Conservation (phyloP, 2,329 filamentous ascomycete species). For the Alternaria sp. region DNA sequence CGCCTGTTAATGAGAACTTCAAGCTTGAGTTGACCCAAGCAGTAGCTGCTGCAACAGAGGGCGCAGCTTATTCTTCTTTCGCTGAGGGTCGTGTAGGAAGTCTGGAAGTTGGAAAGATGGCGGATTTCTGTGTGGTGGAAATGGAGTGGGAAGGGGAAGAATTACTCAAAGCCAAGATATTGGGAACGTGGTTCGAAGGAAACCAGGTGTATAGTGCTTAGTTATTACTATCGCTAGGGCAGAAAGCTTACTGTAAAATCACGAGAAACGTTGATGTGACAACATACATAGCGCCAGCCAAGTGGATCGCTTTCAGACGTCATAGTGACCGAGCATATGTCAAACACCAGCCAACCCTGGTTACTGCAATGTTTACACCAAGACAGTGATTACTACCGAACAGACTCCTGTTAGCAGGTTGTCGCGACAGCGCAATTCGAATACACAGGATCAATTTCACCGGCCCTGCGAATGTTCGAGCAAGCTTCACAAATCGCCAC, state of each 20-base stretch:
- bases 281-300: neutral
- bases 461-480: neutral
- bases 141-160: constrained; percentile 59
- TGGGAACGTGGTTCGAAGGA: constrained; percentile 65
- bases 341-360: neutral
- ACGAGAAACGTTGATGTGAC: neutral
- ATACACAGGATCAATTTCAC: neutral
- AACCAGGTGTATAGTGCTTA: constrained; percentile 32
- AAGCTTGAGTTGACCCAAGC: constrained; percentile 63
- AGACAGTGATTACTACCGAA: neutral
- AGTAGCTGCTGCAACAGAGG: constrained; percentile 62
- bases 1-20: constrained; percentile 62
- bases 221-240: neutral
- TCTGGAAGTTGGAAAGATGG: constrained; percentile 61
- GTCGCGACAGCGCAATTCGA: neutral
- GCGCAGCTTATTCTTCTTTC: constrained; percentile 67
- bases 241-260: neutral
- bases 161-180: constrained; percentile 57
- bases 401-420: neutral
- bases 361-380: neutral
- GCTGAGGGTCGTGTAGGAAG: constrained; percentile 64
- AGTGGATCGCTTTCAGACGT: neutral
- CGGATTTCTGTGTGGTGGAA: constrained; percentile 66
- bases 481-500: neutral
- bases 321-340: neutral